Evolutionary conservation across 2,329 filamentous ascomycete species (phyloP).

Genomic region (Alternaria burnsii): DNA sequence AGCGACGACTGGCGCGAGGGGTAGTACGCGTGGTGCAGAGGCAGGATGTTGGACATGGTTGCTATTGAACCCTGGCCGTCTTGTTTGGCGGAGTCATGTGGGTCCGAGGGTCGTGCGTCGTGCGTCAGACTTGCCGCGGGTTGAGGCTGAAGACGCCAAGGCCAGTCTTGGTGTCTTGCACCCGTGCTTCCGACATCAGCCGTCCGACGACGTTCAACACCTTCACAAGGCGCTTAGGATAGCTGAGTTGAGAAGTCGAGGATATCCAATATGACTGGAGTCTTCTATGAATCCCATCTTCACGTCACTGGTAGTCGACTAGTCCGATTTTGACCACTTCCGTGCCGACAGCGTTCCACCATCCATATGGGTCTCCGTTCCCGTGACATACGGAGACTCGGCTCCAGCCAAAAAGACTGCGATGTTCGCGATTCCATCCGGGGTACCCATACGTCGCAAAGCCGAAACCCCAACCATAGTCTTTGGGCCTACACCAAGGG

Average conservation of each 20-base stretch:
- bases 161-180: background rate
- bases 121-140: slow-evolving; percentile 13
- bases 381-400: slow-evolving; percentile 4
- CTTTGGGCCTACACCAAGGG: background rate
- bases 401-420: background rate
- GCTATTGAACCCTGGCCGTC: slow-evolving; percentile 17
- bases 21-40: slow-evolving; percentile 23
- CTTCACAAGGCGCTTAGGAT: no score
- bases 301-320: no score
- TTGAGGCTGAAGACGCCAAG: slow-evolving; percentile 20
- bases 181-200: background rate
- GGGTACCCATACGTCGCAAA: background rate
- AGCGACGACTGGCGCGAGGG: slow-evolving; percentile 22
- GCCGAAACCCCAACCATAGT: background rate
- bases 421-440: background rate
- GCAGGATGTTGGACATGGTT: slow-evolving; percentile 35
- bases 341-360: background rate
- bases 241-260: no score
- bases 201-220: background rate
- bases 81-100: slow-evolving; percentile 29
- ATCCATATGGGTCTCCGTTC: slow-evolving; percentile 3
- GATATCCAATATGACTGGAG: no score
- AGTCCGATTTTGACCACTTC: no score
- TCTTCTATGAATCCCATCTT: no score
- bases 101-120: slow-evolving; percentile 26